These are phyloP conservation scores for Elasticomyces elasticus DNA, from an alignment of 495 filamentous ascomycete genomes.

Conservation along the genomic window DNA sequence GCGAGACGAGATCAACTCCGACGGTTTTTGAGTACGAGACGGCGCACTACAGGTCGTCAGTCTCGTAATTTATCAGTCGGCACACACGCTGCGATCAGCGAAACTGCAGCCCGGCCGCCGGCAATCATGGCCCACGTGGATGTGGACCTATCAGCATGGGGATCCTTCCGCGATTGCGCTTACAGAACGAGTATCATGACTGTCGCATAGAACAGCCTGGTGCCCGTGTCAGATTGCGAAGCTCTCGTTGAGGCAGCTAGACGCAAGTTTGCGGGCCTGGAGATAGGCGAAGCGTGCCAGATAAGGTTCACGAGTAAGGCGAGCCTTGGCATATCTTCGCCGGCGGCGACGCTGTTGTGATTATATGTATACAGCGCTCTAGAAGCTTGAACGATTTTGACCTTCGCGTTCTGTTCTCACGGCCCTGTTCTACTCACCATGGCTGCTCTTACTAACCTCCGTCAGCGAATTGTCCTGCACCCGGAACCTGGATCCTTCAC, in stretches of 20 bases:
- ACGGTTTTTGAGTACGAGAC: constrained; percentile 23
- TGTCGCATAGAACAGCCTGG: too few species aligned
- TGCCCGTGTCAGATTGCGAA: too few species aligned
- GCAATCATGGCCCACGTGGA: background rate
- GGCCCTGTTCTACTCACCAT: too few species aligned
- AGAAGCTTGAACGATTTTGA: background rate
- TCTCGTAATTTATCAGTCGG: constrained; percentile 22
- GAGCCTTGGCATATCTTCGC: background rate
- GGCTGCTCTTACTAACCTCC: background rate
- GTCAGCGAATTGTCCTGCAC: background rate
- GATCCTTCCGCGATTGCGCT: too few species aligned
- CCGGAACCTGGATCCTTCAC: constrained; percentile 15
- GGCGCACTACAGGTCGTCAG: background rate
- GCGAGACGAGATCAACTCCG: constrained; percentile 13
- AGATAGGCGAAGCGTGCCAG: background rate
- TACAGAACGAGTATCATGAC: too few species aligned
- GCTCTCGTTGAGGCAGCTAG: background rate
- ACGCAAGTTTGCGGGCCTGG: background rate
- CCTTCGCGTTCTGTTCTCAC: background rate
- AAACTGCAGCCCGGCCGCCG: background rate
- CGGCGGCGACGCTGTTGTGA: background rate
- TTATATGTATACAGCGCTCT: background rate
- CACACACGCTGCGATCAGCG: constrained; percentile 1
- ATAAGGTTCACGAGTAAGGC: background rate
- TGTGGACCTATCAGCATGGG: too few species aligned